These are phyloP conservation scores for Aspergillus luchuensis DNA, from an alignment of 2,329 filamentous ascomycete genomes.

Conservation along the genomic window DNA sequence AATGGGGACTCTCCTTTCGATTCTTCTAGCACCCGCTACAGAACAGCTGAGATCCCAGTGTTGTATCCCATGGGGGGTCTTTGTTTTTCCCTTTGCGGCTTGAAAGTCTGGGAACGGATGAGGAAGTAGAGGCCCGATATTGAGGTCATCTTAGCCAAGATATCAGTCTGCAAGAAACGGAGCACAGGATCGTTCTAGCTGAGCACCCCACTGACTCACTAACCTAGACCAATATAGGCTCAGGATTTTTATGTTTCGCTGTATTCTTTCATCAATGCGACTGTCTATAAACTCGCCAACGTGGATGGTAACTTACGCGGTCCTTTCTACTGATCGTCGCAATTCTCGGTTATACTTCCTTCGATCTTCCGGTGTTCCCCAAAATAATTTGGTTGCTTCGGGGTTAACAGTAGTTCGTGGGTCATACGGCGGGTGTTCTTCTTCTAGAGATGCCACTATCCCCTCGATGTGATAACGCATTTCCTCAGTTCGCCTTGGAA, in stretches of 20 bases:
- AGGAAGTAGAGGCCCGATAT: no score
- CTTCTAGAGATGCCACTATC: constrained; percentile 79
- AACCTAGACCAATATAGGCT: no score
- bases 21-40: no score
- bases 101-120: no score
- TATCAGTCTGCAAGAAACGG: not conserved
- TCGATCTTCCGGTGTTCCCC: constrained; percentile 76
- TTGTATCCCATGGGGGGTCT: no score
- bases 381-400: constrained; percentile 82
- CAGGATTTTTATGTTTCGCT: constrained; percentile 5
- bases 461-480: constrained; percentile 80
- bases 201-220: no score
- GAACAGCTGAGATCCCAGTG: no score
- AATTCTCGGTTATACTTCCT: constrained; percentile 82
- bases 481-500: constrained; percentile 70
- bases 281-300: not conserved
- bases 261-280: not conserved
- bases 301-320: constrained; percentile 25
- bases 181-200: not conserved
- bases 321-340: constrained; percentile 68
- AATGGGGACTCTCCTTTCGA: no score
- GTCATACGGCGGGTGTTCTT: constrained; percentile 85
- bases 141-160: not conserved
- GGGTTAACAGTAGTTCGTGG: constrained; percentile 84
- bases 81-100: no score